Evolutionary conservation across 345 rosid genomes (phyloP).

Genomic region (Salix koriyanagi): DNA sequence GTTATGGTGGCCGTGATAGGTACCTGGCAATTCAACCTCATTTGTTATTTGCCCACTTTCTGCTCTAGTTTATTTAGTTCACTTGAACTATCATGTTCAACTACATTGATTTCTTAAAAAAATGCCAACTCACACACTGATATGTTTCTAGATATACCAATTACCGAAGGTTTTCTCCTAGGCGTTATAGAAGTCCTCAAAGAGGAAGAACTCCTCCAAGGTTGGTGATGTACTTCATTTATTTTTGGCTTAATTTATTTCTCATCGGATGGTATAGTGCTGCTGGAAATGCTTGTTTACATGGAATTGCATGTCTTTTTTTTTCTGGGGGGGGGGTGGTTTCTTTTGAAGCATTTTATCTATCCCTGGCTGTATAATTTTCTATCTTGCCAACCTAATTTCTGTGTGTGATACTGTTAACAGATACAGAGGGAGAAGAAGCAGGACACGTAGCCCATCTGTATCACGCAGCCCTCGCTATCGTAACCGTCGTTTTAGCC

Average conservation of each 20-base stretch:
- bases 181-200: constrained; percentile 79
- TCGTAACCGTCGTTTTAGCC: constrained; percentile 48
- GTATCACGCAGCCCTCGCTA: constrained; percentile 58
- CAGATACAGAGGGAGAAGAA: constrained; percentile 76
- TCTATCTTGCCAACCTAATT: neutral
- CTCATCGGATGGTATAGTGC: neutral
- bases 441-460: constrained; percentile 55
- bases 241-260: neutral
- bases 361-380: neutral
- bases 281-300: neutral
- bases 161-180: constrained; percentile 79
- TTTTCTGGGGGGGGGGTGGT: neutral
- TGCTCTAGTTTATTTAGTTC: neutral
- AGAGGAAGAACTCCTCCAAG: constrained; percentile 88
- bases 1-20: constrained; percentile 74
- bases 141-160: constrained; percentile 46
- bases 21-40: constrained; percentile 12
- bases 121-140: neutral
- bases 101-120: neutral
- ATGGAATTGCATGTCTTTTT: neutral
- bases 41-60: neutral
- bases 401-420: neutral
- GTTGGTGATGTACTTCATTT: constrained; percentile 28
- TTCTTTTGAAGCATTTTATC: neutral
- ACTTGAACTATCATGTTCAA: neutral